phyloP scores from a whole-genome alignment of 176 grass and related monocot species.

The Pharus latifolius region DNA sequence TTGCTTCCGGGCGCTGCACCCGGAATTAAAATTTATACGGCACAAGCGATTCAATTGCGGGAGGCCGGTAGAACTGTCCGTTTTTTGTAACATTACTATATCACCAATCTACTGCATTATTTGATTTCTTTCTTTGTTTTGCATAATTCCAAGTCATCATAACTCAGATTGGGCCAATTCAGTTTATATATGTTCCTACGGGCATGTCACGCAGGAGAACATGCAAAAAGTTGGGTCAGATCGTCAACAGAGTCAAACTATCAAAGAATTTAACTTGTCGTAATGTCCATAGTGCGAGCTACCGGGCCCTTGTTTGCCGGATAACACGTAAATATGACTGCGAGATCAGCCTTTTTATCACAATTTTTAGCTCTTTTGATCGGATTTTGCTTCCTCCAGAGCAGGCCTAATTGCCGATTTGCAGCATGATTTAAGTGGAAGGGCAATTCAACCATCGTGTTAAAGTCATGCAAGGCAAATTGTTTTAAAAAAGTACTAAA shows the following conservation, averaged over 20 bases:
- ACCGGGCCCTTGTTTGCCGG: conserved; percentile 30
- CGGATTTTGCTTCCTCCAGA: not conserved
- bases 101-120: no score
- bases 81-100: no score
- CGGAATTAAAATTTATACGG: not conserved
- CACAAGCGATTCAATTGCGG: not conserved
- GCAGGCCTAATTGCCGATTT: not conserved
- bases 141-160: no score
- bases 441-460: not conserved
- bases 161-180: no score
- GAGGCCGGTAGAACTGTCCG: no score
- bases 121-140: no score
- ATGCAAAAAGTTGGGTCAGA: not conserved
- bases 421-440: not conserved
- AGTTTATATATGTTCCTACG: no score
- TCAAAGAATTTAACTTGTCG: conserved; percentile 7
- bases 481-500: not conserved
- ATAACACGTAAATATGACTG: not conserved
- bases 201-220: not conserved
- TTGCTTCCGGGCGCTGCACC: conserved; percentile 23
- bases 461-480: not conserved
- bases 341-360: not conserved
- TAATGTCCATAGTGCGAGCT: conserved; percentile 14
- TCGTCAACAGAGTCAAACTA: not conserved
- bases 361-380: not conserved